These are phyloP conservation scores for Metschnikowia borealis DNA, from an alignment of 805 yeast genomes.

Conservation along the genomic window DNA sequence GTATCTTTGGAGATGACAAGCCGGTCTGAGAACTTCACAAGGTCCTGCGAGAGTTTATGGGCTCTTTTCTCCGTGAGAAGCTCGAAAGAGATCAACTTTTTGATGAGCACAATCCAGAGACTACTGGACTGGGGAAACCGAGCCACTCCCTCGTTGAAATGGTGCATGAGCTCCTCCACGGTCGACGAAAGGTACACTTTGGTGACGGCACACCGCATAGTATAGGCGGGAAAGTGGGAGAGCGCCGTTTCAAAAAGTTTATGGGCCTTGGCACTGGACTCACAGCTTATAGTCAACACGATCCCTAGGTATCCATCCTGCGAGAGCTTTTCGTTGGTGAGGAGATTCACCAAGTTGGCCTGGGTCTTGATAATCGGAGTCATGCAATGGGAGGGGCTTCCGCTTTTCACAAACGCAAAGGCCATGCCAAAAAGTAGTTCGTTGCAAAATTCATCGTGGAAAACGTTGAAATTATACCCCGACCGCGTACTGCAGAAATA, in stretches of 20 bases:
- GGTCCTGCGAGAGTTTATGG: constrained; percentile 23
- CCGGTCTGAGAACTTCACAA: constrained; percentile 19
- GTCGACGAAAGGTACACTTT: constrained; percentile 25
- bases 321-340: constrained; percentile 20
- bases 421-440: constrained; percentile 23
- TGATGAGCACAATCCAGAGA: constrained; percentile 34
- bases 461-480: constrained; percentile 20
- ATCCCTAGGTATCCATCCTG: constrained; percentile 37
- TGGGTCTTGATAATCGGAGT: constrained; percentile 24
- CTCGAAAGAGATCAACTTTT: constrained; percentile 29
- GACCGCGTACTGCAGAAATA: constrained; percentile 18
- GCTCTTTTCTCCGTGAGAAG: constrained; percentile 29
- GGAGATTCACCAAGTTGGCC: constrained; percentile 23
- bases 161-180: constrained; percentile 33
- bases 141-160: constrained; percentile 29
- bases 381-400: constrained; percentile 4
- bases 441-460: constrained; percentile 16
- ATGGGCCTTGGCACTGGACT: constrained; percentile 25
- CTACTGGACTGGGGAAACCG: constrained; percentile 23
- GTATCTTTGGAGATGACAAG: constrained; percentile 33
- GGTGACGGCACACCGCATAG: constrained; percentile 23
- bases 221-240: constrained; percentile 21
- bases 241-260: constrained; percentile 27
- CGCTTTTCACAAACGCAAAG: constrained; percentile 13
- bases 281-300: constrained; percentile 25